Conservation (phyloP, 805 yeast species). For the Saccharomyces jurei region DNA sequence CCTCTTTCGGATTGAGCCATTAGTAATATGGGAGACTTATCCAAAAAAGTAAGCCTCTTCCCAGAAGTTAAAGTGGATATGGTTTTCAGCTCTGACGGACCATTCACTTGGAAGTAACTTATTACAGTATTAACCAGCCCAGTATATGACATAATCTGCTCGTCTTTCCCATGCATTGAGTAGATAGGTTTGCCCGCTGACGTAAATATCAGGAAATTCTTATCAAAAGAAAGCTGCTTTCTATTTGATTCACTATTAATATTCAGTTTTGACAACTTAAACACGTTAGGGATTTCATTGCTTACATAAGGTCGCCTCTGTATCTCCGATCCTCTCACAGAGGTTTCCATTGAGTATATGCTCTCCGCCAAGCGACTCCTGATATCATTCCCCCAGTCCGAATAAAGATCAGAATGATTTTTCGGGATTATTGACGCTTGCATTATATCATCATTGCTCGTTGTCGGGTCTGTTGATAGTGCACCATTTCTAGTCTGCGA, state of each 20-base stretch:
- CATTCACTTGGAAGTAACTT: constrained; percentile 49
- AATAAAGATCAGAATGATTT: not conserved
- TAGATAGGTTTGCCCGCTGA: constrained; percentile 86
- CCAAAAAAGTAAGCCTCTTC: constrained; percentile 44
- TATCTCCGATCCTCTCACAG: constrained; percentile 3
- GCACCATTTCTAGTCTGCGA: not conserved
- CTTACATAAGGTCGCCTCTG: constrained; percentile 18
- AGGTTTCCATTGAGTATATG: constrained; percentile 14
- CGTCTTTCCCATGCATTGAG: constrained; percentile 67
- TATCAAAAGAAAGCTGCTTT: constrained; percentile 23
- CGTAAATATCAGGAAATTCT: constrained; percentile 73
- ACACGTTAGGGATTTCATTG: constrained; percentile 25
- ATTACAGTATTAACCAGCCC: constrained; percentile 77
- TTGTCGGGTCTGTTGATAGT: not conserved
- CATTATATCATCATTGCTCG: not conserved
- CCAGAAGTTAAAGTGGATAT: constrained; percentile 26
- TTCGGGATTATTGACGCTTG: not conserved
- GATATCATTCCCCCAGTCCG: not conserved
- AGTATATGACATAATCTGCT: constrained; percentile 57
- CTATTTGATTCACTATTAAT: not conserved
- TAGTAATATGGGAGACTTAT: constrained; percentile 61
- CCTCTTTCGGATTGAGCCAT: constrained; percentile 57
- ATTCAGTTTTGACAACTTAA: constrained; percentile 1
- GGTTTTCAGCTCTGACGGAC: constrained; percentile 34
- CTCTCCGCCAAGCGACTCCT: constrained; percentile 12